Evolutionary conservation across 306 rosid genomes (phyloP).

Genomic region (Glycine soja): DNA sequence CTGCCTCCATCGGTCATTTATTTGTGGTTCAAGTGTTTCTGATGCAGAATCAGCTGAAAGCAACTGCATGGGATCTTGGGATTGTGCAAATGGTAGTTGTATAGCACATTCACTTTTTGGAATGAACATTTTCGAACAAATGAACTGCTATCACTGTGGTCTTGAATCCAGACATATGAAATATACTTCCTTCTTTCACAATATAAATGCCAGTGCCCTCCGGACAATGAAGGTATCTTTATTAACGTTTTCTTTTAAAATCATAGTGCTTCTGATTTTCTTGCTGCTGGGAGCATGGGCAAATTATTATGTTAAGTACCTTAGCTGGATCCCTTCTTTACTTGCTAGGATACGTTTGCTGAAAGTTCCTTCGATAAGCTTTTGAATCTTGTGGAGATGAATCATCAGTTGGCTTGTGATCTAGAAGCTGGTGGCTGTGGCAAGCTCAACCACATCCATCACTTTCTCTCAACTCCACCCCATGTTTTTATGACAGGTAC

Average conservation of each 20-base stretch:
- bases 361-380: constrained; percentile 85
- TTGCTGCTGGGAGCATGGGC: constrained; percentile 39
- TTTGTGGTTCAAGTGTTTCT: constrained; percentile 63
- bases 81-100: constrained; percentile 79
- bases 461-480: constrained; percentile 84
- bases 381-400: constrained; percentile 84
- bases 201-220: constrained; percentile 93
- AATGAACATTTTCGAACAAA: constrained; percentile 87
- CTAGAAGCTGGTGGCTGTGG: constrained; percentile 88
- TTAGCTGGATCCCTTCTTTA: constrained; percentile 48
- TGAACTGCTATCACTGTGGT: constrained; percentile 87
- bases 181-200: constrained; percentile 95
- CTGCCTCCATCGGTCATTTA: constrained; percentile 88
- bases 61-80: constrained; percentile 76
- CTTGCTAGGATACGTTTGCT: constrained; percentile 65
- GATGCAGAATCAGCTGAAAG: constrained; percentile 75
- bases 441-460: constrained; percentile 88
- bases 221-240: constrained; percentile 84
- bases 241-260: constrained; percentile 9
- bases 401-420: constrained; percentile 93
- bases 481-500: constrained; percentile 91
- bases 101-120: constrained; percentile 92
- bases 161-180: constrained; percentile 85
- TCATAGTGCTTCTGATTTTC: constrained; percentile 15
- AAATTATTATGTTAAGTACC: constrained; percentile 32